Evolutionary conservation across 352 stramenopile genomes (phyloP).

Genomic region (Paralagenidium karlingii): DNA sequence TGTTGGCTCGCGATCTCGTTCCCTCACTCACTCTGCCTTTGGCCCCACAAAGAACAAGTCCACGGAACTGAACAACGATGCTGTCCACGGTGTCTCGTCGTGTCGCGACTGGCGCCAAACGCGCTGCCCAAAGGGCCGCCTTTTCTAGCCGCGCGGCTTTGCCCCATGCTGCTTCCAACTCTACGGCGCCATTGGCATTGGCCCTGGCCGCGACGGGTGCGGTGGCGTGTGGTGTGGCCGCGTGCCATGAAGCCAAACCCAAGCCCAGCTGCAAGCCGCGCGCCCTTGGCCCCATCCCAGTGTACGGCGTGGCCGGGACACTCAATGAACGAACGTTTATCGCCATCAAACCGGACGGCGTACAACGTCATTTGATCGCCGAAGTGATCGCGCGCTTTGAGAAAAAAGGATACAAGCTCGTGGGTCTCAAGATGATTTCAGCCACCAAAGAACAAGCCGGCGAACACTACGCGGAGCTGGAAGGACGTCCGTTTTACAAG

Average conservation of each 20-base stretch:
- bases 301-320: constrained; percentile 82
- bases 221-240: constrained; percentile 33
- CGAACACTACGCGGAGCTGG: constrained; percentile 90
- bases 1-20: too few species aligned
- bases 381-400: constrained; percentile 94
- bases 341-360: constrained; percentile 90
- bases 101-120: constrained; percentile 48
- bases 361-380: constrained; percentile 88
- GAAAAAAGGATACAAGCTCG: constrained; percentile 94
- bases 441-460: constrained; percentile 83
- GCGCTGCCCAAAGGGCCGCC: constrained; percentile 32
- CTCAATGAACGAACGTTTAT: constrained; percentile 92
- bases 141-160: constrained; percentile 32
- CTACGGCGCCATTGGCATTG: constrained; percentile 16
- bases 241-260: constrained; percentile 24
- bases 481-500: constrained; percentile 86
- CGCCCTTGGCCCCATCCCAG: too few species aligned
- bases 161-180: constrained; percentile 2
- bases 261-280: constrained; percentile 23
- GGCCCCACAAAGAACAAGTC: too few species aligned
- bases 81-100: constrained; percentile 55
- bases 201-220: constrained; percentile 22
- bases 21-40: too few species aligned
- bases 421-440: constrained; percentile 91
- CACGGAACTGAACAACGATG: too few species aligned